Evolutionary conservation across 257 asterid species (phyloP), one percentile per base, ranked within the genome.

Genomic region (Solanum ahanhuiri): DNA sequence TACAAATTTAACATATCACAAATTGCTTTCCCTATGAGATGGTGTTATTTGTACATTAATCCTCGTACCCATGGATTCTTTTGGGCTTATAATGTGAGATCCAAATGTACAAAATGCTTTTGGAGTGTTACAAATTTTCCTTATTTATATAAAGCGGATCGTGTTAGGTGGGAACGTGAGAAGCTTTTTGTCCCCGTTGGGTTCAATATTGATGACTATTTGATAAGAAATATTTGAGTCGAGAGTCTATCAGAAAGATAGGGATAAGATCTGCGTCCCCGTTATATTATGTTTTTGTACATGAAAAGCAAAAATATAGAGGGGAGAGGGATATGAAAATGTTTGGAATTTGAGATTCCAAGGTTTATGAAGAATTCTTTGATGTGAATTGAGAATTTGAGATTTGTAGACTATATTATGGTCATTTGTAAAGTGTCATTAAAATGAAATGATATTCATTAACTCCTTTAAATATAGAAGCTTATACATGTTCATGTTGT

Each of bases 141-240:
- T 28, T 60, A 86, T 54, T 66, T 88, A 48, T 88, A 73, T 73
- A 57, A 88, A 75, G 70, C 85, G 0, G 88, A 86, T 63, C 88
- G 88, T 0, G 83, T 70, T 15, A 41, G 90, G 63, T 88, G 90
- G 90, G 90, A 88, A 64, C 82, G 88, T 14, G 87, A 88, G 28
- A 86, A 86, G 45, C 83, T 88, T 37, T 88, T 81, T n/a, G 7
- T 12, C 3, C 88, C 88, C 1, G 8, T 73, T 30, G 87, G 87
- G 2, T 88, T 88, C 31, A 54, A 83, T 41, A 45, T 76, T 9
- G 22, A n/a, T 15, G 71, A 77, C 8, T 31, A 75, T 45, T 77
- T 86, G 85, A 23, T 57, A 30, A 48, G 31, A 1, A 15, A 0
- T 1, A 79, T 28, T 28, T 79, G 66, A 79, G 7, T 0, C 2